Conservation (phyloP, 2,329 filamentous ascomycete genomes). For the Alternaria infectoria region DNA sequence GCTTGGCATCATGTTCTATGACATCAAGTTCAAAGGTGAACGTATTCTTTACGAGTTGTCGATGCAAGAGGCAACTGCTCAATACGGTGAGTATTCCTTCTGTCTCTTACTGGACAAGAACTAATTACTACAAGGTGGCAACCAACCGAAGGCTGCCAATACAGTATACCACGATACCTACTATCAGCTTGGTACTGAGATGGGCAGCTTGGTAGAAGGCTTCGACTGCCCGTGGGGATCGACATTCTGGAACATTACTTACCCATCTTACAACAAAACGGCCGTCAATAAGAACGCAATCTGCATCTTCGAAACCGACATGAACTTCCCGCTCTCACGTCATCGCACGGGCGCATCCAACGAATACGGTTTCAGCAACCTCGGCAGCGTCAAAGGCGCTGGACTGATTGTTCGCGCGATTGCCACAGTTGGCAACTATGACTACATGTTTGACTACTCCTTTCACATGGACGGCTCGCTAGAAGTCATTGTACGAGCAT, state of each 20-base stretch:
- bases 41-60: constrained; percentile 63
- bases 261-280: constrained; percentile 54
- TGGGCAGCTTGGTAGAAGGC: constrained; percentile 46
- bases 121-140: constrained; percentile 1
- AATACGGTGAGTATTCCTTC: constrained; percentile 50
- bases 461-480: constrained; percentile 45
- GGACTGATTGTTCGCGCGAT: constrained; percentile 48
- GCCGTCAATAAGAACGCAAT: constrained; percentile 47
- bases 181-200: constrained; percentile 57
- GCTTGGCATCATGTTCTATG: constrained; percentile 58
- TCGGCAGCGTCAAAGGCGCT: constrained; percentile 39
- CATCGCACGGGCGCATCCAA: constrained; percentile 34
- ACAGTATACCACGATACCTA: constrained; percentile 52
- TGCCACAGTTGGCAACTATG: constrained; percentile 54
- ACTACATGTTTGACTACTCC: constrained; percentile 43
- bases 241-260: constrained; percentile 58
- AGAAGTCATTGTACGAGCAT: constrained; percentile 42
- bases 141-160: constrained; percentile 4
- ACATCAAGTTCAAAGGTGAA: constrained; percentile 62
- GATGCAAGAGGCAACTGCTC: constrained; percentile 62
- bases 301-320: constrained; percentile 50
- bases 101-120: neutral
- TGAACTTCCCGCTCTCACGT: constrained; percentile 42
- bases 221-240: constrained; percentile 61
- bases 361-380: constrained; percentile 30